Evolutionary conservation across 495 filamentous ascomycete genomes (phyloP).

Genomic region (Trichoderma erinaceum): DNA sequence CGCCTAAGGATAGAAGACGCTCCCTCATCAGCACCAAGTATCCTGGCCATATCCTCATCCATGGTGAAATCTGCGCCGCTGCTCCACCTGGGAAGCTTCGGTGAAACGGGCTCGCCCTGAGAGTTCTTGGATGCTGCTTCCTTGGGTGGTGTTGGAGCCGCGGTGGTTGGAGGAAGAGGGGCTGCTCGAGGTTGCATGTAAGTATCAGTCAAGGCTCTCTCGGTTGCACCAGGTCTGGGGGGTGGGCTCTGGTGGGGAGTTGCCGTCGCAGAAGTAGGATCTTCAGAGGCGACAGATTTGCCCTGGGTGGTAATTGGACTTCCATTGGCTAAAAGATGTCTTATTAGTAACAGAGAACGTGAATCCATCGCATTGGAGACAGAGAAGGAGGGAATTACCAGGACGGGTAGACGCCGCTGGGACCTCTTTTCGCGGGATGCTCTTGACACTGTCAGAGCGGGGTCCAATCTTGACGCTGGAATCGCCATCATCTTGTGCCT

Average conservation of each 20-base stretch:
- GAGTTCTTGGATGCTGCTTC: conserved; percentile 31
- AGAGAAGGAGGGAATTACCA: neutral
- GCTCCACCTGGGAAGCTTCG: conserved; percentile 67
- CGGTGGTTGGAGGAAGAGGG: conserved; percentile 47
- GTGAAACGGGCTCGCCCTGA: conserved; percentile 52
- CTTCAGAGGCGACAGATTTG: conserved; percentile 19
- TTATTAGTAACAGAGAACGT: neutral
- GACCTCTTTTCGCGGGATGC: conserved; percentile 46
- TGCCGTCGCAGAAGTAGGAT: neutral
- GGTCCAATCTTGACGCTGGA: conserved; percentile 27
- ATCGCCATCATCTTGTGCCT: conserved; percentile 41
- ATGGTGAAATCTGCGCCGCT: conserved; percentile 72
- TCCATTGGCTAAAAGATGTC: conserved; percentile 33
- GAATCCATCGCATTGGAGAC: neutral
- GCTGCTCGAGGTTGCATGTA: conserved; percentile 59
- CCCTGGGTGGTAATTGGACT: conserved; percentile 24
- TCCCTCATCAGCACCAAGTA: conserved; percentile 63
- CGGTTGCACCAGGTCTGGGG: conserved; percentile 28
- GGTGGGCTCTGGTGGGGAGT: conserved; percentile 13
- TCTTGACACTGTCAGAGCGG: conserved; percentile 22
- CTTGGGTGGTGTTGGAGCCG: conserved; percentile 31
- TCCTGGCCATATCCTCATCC: conserved; percentile 86
- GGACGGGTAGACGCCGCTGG: conserved; percentile 19
- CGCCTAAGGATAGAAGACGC: conserved; percentile 73
- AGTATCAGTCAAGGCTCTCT: conserved; percentile 46